These are phyloP conservation scores for Metschnikowia vanudenii DNA, from an alignment of 805 yeast genomes.

Conservation along the genomic window DNA sequence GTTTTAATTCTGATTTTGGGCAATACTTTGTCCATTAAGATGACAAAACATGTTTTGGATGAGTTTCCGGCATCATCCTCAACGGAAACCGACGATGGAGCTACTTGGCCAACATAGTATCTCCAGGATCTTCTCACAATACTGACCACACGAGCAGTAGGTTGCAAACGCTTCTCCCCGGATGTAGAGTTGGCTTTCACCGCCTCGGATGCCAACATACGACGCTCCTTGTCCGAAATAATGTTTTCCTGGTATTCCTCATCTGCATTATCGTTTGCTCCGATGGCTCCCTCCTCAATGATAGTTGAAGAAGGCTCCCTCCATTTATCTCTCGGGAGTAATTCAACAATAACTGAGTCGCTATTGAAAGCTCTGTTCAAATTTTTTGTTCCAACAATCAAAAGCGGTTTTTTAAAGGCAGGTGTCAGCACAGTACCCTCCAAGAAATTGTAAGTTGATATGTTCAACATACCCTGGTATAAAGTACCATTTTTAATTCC, in stretches of 20 bases:
- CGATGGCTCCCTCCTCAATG: slow-evolving; percentile 68
- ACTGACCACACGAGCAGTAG: slow-evolving; percentile 93
- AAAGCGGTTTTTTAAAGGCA: slow-evolving; percentile 75
- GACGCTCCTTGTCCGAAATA: slow-evolving; percentile 68
- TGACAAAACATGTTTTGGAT: slow-evolving; percentile 75
- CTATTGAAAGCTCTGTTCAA: slow-evolving; percentile 90
- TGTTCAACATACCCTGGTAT: slow-evolving; percentile 78
- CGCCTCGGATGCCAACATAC: slow-evolving; percentile 75
- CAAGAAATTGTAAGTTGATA: slow-evolving; percentile 81
- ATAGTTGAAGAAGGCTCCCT: slow-evolving; percentile 77
- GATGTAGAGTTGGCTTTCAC: slow-evolving; percentile 49
- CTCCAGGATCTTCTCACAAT: slow-evolving; percentile 91
- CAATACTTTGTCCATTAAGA: slow-evolving; percentile 82
- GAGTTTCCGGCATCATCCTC: slow-evolving; percentile 60
- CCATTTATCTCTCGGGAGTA: slow-evolving; percentile 86
- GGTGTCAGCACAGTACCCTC: slow-evolving; percentile 79
- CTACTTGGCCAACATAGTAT: slow-evolving; percentile 90
- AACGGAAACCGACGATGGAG: slow-evolving; percentile 63
- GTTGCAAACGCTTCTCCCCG: slow-evolving; percentile 56
- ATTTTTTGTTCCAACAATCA: slow-evolving; percentile 78
- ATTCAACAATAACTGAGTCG: slow-evolving; percentile 86
- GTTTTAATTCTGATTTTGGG: slow-evolving; percentile 88
- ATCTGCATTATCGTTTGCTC: slow-evolving; percentile 59
- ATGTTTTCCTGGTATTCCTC: slow-evolving; percentile 50
- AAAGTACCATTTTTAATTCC: slow-evolving; percentile 86